Conservation (phyloP, 148 eudicot genomes). For the Fagopyrum tataricum region DNA sequence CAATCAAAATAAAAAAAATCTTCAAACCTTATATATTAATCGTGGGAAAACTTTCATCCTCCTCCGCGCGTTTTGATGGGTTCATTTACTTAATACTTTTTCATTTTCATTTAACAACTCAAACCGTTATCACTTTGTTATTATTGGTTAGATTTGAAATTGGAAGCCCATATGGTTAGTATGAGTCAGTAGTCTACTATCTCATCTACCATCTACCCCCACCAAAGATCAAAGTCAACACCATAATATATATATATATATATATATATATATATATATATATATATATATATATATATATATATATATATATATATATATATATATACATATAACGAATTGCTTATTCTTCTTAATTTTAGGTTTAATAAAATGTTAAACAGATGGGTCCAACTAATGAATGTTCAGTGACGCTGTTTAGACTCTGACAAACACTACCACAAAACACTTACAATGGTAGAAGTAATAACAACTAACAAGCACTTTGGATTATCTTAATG, state of each 20-base stretch:
- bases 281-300: background rate
- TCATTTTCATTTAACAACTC: too few species aligned
- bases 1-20: too few species aligned
- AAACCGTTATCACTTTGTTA: too few species aligned
- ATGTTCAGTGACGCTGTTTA: background rate
- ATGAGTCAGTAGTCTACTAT: constrained; percentile 6
- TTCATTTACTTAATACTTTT: too few species aligned
- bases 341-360: background rate
- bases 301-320: background rate
- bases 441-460: background rate
- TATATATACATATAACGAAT: background rate
- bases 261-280: background rate
- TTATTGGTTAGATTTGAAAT: background rate
- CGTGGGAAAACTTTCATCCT: too few species aligned
- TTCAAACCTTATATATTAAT: too few species aligned
- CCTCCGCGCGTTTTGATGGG: too few species aligned
- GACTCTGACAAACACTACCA: background rate
- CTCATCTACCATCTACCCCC: constrained; percentile 10
- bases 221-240: constrained; percentile 4
- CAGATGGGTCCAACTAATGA: background rate
- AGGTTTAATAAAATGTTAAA: background rate
- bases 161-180: background rate
- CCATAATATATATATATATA: background rate
- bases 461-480: background rate
- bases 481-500: background rate